Percentiles rank a stretch among this genome's conserved stretches.
phyloP scores from a whole-genome alignment of 805 yeast genomes.

The Myxozyma vanderwaltii region DNA sequence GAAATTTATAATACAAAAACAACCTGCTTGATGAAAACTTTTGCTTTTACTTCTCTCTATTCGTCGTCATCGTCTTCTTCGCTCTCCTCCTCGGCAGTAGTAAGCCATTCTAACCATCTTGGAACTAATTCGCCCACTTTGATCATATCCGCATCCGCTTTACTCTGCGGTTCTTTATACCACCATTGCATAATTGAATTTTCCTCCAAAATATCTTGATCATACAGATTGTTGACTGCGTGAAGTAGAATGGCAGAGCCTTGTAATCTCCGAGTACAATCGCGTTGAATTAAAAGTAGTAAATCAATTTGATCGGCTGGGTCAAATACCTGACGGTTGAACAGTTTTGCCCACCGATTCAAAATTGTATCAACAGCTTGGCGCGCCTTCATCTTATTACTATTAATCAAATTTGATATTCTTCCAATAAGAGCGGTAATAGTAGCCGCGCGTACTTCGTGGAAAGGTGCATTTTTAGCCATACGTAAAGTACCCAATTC shows the following conservation, averaged over 20 bases:
- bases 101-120: conserved; percentile 85
- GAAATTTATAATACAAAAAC: conserved; percentile 1
- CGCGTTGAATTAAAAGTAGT: conserved; percentile 50
- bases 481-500: conserved; percentile 93
- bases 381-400: conserved; percentile 74
- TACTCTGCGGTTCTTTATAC: conserved; percentile 51
- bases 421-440: conserved; percentile 68
- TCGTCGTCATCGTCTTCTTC: conserved; percentile 51
- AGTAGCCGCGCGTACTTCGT: conserved; percentile 86
- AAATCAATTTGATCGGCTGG: conserved; percentile 76
- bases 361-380: conserved; percentile 78
- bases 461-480: conserved; percentile 96
- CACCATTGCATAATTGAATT: conserved; percentile 83
- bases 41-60: not conserved
- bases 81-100: conserved; percentile 70
- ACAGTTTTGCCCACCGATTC: conserved; percentile 77
- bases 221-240: conserved; percentile 68
- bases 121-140: conserved; percentile 59
- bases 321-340: conserved; percentile 83
- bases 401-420: conserved; percentile 70
- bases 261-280: conserved; percentile 46
- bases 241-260: conserved; percentile 53
- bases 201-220: conserved; percentile 79
- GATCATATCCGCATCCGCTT: conserved; percentile 45
- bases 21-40: not conserved